Percentiles rank a stretch among this genome's conserved stretches.
Conservation (phyloP, 495 filamentous ascomycete genomes). For the Cercophora sp. region DNA sequence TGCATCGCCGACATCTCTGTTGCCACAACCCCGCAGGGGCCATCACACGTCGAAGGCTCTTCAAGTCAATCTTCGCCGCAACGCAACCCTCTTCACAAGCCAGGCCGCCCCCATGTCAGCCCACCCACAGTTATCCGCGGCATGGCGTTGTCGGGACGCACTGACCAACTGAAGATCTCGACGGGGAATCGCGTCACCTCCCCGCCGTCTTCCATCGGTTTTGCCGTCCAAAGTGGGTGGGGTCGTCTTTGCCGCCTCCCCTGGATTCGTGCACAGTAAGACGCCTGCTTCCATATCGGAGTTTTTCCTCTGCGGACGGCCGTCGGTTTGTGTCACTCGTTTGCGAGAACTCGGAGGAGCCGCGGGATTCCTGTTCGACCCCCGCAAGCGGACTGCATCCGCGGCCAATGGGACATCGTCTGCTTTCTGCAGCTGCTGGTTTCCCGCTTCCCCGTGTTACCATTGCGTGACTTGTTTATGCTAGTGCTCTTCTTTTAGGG, state of each 20-base stretch:
- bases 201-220: background rate
- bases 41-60: too few species aligned
- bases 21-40: background rate
- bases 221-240: background rate
- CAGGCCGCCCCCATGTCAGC: too few species aligned
- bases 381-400: background rate
- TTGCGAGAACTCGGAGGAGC: background rate
- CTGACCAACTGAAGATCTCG: slow-evolving; percentile 11
- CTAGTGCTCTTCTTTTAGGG: too few species aligned
- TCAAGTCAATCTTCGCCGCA: background rate
- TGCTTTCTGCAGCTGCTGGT: background rate
- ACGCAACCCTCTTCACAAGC: too few species aligned
- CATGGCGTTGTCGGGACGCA: too few species aligned
- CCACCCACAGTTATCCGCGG: too few species aligned
- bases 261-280: too few species aligned
- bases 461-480: too few species aligned
- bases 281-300: too few species aligned
- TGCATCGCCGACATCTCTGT: background rate
- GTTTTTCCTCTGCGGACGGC: background rate
- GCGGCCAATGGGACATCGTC: background rate
- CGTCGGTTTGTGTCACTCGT: background rate
- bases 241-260: background rate
- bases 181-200: slow-evolving; percentile 13
- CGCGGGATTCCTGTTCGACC: background rate
- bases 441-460: slow-evolving; percentile 6